Evolutionary conservation across 1,139 yeast genomes (phyloP).

Genomic region (Sugiyamaella castrensis): DNA sequence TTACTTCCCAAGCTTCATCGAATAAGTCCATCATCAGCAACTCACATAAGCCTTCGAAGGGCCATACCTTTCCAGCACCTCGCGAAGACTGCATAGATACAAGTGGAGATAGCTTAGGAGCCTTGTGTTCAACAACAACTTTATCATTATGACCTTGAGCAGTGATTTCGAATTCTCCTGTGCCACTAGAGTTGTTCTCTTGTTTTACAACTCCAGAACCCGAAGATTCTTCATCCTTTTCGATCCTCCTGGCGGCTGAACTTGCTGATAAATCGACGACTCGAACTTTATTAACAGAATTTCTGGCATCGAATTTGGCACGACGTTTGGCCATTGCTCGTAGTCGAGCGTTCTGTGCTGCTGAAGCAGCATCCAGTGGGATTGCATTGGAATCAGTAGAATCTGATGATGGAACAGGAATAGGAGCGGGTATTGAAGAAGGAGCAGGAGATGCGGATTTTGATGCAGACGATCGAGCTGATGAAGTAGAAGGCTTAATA

Average conservation of each 20-base stretch:
- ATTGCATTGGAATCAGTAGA: slow-evolving; percentile 25
- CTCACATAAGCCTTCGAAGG: slow-evolving; percentile 95
- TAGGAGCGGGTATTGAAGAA: slow-evolving; percentile 14
- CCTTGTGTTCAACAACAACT: slow-evolving; percentile 77
- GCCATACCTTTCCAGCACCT: slow-evolving; percentile 84
- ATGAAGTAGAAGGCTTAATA: slow-evolving; percentile 22
- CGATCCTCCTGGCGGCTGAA: slow-evolving; percentile 61
- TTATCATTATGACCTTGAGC: slow-evolving; percentile 79
- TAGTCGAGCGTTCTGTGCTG: slow-evolving; percentile 64
- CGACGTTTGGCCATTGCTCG: slow-evolving; percentile 91
- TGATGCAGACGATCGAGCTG: slow-evolving; percentile 17
- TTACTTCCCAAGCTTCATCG: slow-evolving; percentile 86
- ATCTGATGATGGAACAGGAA: slow-evolving; percentile 21
- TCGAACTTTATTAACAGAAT: slow-evolving; percentile 53
- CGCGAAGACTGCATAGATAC: slow-evolving; percentile 66
- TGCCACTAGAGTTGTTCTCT: slow-evolving; percentile 11
- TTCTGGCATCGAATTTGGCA: slow-evolving; percentile 77
- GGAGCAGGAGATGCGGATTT: slow-evolving; percentile 22
- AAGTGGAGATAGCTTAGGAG: slow-evolving; percentile 64
- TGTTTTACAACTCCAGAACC: slow-evolving; percentile 18
- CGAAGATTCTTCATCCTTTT: slow-evolving; percentile 18
- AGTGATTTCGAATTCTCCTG: slow-evolving; percentile 46
- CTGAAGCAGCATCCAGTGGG: slow-evolving; percentile 19
- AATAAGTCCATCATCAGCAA: slow-evolving; percentile 74
- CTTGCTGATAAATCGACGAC: slow-evolving; percentile 74